Evolutionary conservation across 2,329 filamentous ascomycete species (phyloP).

Genomic region (Hansfordia pulvinata): DNA sequence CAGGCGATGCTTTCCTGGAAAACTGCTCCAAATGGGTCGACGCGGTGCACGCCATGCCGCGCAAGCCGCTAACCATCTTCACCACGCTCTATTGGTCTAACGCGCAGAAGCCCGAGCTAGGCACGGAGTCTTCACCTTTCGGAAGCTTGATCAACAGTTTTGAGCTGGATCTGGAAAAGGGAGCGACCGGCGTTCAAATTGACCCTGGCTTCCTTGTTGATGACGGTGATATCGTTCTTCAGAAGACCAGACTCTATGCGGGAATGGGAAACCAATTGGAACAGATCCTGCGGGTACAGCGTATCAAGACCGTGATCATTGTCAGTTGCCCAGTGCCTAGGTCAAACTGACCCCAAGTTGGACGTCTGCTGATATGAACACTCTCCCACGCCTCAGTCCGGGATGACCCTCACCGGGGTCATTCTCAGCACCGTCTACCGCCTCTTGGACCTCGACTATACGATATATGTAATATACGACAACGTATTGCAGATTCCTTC

Average conservation of each 20-base stretch:
- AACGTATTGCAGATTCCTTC: constrained; percentile 20
- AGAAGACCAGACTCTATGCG: constrained; percentile 28
- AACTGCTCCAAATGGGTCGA: constrained; percentile 22
- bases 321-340: constrained; percentile 13
- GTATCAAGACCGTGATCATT: constrained; percentile 25
- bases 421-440: constrained; percentile 26
- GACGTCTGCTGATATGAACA: too few species aligned
- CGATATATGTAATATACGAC: constrained; percentile 23
- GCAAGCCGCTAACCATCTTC: constrained; percentile 22
- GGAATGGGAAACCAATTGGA: constrained; percentile 24
- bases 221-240: constrained; percentile 20
- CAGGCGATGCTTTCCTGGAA: constrained; percentile 18
- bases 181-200: constrained; percentile 16
- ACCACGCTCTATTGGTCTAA: constrained; percentile 23
- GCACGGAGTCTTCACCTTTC: too few species aligned
- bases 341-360: too few species aligned
- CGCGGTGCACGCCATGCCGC: constrained; percentile 19
- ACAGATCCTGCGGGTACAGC: constrained; percentile 21
- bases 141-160: too few species aligned
- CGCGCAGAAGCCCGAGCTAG: too few species aligned
- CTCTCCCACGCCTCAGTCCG: constrained; percentile 15
- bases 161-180: constrained; percentile 19
- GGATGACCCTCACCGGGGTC: constrained; percentile 24
- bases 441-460: constrained; percentile 27
- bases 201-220: constrained; percentile 16